Conservation (phyloP, 257 asterid species). For the Vinca minor region DNA sequence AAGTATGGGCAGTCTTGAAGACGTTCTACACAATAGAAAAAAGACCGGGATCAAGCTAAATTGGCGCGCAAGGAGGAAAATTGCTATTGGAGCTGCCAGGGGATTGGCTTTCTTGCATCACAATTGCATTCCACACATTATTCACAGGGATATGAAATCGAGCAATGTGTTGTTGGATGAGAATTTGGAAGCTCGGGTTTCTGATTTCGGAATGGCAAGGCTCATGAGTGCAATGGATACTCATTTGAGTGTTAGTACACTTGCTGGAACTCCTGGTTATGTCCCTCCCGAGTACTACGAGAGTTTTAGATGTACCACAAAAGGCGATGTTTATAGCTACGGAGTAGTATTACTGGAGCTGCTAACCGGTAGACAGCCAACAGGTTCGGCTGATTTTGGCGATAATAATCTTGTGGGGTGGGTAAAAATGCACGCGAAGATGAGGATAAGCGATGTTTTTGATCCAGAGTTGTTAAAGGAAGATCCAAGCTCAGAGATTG, state of each 20-base stretch:
- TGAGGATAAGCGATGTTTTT: conserved; percentile 58
- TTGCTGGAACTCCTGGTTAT: conserved; percentile 93
- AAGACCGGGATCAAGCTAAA: conserved; percentile 56
- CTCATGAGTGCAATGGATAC: conserved; percentile 82
- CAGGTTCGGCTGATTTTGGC: conserved; percentile 82
- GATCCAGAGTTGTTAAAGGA: conserved; percentile 55
- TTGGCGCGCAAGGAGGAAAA: conserved; percentile 71
- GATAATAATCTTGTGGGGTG: conserved; percentile 93
- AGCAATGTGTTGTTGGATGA: conserved; percentile 87
- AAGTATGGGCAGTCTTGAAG: conserved; percentile 81
- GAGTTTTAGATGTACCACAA: conserved; percentile 75
- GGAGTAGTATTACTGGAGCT: conserved; percentile 91
- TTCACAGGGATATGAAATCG: conserved; percentile 92
- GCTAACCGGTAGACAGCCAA: conserved; percentile 72
- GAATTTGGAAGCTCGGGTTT: conserved; percentile 75
- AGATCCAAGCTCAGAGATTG: conserved; percentile 66
- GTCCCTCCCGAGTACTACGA: conserved; percentile 97
- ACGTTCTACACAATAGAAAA: conserved; percentile 62
- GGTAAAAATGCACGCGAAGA: conserved; percentile 68
- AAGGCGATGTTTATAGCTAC: conserved; percentile 88
- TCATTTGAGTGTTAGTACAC: conserved; percentile 81
- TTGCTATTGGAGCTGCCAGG: conserved; percentile 80
- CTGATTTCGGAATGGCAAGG: conserved; percentile 98
- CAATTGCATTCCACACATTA: conserved; percentile 81
- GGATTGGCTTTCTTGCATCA: conserved; percentile 90